Evolutionary conservation across 2,329 filamentous ascomycete species (phyloP).

Genomic region (Fusarium sp.): DNA sequence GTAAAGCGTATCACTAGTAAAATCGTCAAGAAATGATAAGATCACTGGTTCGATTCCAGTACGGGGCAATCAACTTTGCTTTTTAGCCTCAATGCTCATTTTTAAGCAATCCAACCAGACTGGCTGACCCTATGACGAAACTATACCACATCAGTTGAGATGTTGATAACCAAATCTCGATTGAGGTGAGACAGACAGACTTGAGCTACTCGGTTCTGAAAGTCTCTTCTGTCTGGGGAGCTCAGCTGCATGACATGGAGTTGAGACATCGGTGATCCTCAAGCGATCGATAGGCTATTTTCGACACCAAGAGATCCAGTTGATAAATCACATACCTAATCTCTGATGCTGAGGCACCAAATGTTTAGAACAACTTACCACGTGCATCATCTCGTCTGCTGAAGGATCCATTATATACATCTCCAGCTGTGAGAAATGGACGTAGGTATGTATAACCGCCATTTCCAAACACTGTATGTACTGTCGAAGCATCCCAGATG

Average conservation of each 20-base stretch:
- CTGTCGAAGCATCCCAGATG: background rate
- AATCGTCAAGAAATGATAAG: background rate
- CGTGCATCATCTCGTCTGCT: background rate
- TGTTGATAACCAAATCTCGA: background rate
- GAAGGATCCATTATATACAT: background rate
- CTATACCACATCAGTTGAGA: background rate
- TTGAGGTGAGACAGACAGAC: background rate
- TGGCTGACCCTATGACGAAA: background rate
- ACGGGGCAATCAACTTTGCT: background rate
- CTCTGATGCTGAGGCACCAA: background rate
- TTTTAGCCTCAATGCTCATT: background rate
- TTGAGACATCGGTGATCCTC: background rate
- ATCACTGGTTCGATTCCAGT: conserved; percentile 6
- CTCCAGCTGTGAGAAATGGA: background rate
- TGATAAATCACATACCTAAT: conserved; percentile 14
- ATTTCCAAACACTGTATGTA: background rate
- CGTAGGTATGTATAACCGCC: background rate
- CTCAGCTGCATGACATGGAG: background rate
- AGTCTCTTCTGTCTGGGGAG: background rate
- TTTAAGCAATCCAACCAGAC: background rate
- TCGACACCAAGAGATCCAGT: background rate
- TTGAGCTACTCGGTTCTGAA: too few species aligned
- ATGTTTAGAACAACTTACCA: background rate
- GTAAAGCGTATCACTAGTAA: conserved; percentile 16
- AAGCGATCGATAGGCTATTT: background rate